Base-by-base conservation (phyloP, 2,329 filamentous ascomycete genomes). In the Hypocrella siamensis region DNA sequence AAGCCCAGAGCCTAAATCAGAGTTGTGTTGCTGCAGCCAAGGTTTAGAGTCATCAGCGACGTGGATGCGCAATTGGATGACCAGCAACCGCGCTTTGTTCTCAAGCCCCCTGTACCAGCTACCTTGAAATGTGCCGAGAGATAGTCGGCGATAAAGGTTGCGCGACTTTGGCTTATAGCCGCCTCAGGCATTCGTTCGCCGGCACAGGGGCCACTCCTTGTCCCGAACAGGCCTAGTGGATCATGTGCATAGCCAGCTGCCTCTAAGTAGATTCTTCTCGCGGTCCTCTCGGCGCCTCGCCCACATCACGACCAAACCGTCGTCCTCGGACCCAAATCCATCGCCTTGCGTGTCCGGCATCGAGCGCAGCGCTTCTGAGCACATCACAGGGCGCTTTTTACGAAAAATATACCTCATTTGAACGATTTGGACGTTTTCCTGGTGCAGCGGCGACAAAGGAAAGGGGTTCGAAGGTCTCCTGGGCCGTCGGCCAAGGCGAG, bases 271-370 rank as follows among this genome's bases (percentile, higher is more conserved):
- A 57, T 54, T 57, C 56, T 61, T 58, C 28, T 57, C 54, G 49
- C 49, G 46, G 52, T 49, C 50, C 49, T 48, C 24, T 41, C 40
- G 41, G 42, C 45, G 48, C 49, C 52, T 54, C 51, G 47, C 51
- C 49, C 58, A 48, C 54, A 53, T 56, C 51, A 53, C 54, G 55
- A 57, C 55, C 56, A 60, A 57, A 58, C 25, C 50, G 52, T 49
- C 53, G 52, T 48, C 46, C 42, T 39, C 37, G 42, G 42, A 44
- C 42, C 41, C 46, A 46, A 53, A 48, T 38, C 45, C 57, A 66
- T 61, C 60, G 57, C 52, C 55, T 58, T 60, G 60, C 68, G 66
- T 61, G 63, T 63, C 65, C 56, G 55, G 52, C 57, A 60, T 59
- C 58, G 56, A 53, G 54, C 54, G 51, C 49, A 47, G 43, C 50